Percentiles rank a stretch among this genome's conserved stretches.
Conservation (phyloP, 257 asterid genomes). For the Salvia miltiorrhiza region DNA sequence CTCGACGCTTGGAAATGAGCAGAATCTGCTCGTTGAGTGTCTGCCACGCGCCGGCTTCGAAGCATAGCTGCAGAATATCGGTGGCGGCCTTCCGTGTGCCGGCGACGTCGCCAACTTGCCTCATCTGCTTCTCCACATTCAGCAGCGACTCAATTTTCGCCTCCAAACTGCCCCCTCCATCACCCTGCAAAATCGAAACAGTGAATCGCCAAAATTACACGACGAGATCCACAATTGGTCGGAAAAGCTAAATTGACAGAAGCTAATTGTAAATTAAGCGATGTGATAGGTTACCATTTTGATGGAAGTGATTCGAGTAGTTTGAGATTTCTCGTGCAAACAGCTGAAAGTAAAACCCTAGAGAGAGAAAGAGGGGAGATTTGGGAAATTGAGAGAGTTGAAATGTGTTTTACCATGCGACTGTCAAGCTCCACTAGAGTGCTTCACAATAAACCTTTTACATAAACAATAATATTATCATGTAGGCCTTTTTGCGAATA, state of each 20-base stretch:
- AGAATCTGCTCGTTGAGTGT: slow-evolving; percentile 78
- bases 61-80: slow-evolving; percentile 83
- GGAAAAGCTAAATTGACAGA: background rate
- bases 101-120: slow-evolving; percentile 82
- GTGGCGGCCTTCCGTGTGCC: slow-evolving; percentile 80
- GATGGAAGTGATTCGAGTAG: slow-evolving; percentile 5
- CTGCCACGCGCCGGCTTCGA: slow-evolving; percentile 84
- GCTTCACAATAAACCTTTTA: too few relatives aligned
- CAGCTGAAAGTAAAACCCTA: slow-evolving; percentile 23
- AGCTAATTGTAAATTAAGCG: background rate
- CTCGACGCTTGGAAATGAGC: slow-evolving; percentile 87
- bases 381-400: slow-evolving; percentile 18
- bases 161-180: slow-evolving; percentile 62
- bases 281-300: slow-evolving; percentile 17
- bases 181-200: slow-evolving; percentile 45
- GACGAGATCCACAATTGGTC: slow-evolving; percentile 15
- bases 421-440: background rate
- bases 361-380: background rate
- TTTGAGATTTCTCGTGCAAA: background rate
- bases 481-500: too few relatives aligned
- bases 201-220: background rate
- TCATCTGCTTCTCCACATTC: slow-evolving; percentile 91
- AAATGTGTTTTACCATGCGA: slow-evolving; percentile 17
- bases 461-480: too few relatives aligned
- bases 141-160: slow-evolving; percentile 63